phyloP scores from a whole-genome alignment of 2,329 filamentous ascomycete genomes.

The Taxawa tesnikishii region DNA sequence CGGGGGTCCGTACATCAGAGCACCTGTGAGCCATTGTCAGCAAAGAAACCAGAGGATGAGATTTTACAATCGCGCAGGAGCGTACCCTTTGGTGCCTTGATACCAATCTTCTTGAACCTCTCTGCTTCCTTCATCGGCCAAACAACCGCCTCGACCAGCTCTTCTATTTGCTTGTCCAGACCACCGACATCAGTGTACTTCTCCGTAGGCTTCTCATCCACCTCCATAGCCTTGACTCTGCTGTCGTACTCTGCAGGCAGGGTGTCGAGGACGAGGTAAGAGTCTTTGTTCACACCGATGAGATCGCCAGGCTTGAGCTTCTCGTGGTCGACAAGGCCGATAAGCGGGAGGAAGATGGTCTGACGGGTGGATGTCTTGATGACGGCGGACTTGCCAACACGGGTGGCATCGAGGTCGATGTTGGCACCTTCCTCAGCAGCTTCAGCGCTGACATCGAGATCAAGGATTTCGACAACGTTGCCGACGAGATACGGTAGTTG shows the following conservation, averaged over 20 bases:
- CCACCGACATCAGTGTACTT: conserved; percentile 98
- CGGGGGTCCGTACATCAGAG: conserved; percentile 95
- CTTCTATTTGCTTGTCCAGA: conserved; percentile 96
- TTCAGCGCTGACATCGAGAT: conserved; percentile 91
- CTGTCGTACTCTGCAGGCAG: conserved; percentile 97
- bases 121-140: conserved; percentile 99
- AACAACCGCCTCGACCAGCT: conserved; percentile 94
- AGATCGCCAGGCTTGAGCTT: conserved; percentile 90
- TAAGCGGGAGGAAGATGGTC: conserved; percentile 95
- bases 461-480: conserved; percentile 93
- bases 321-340: conserved; percentile 91
- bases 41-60: background rate
- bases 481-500: conserved; percentile 97
- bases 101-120: conserved; percentile 98
- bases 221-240: conserved; percentile 98
- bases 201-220: conserved; percentile 98
- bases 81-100: conserved; percentile 96
- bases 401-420: conserved; percentile 92
- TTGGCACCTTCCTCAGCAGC: conserved; percentile 96
- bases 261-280: conserved; percentile 92
- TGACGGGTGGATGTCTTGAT: conserved; percentile 99
- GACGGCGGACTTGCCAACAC: conserved; percentile 94
- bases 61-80: conserved; percentile 3
- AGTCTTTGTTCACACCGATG: conserved; percentile 98
- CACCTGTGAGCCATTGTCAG: conserved; percentile 44